Conservation (phyloP, 2,329 filamentous ascomycete genomes). For the Apiospora saccharicola region DNA sequence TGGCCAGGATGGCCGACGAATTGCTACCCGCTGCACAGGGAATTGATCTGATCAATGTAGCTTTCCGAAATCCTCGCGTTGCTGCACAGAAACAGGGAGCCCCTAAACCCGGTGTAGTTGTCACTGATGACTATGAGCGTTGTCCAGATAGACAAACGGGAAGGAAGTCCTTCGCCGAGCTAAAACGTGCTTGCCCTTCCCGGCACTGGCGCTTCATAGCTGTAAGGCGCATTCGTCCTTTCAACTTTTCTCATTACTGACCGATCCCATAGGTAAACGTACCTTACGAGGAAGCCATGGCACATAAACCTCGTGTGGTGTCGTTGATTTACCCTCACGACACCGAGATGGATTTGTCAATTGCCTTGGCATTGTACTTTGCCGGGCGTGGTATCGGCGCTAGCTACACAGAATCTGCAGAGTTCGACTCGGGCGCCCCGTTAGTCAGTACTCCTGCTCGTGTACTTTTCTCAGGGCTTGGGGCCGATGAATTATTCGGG, state of each 20-base stretch:
- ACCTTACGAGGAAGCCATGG: constrained; percentile 76
- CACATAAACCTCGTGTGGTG: constrained; percentile 74
- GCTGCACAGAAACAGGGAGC: constrained; percentile 60
- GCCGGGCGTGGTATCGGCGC: constrained; percentile 77
- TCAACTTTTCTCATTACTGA: background rate
- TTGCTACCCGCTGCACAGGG: constrained; percentile 71
- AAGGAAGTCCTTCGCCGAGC: constrained; percentile 78
- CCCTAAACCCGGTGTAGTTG: constrained; percentile 31
- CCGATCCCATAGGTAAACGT: constrained; percentile 69
- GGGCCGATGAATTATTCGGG: constrained; percentile 95
- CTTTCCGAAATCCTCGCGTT: constrained; percentile 90
- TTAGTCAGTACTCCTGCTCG: constrained; percentile 69
- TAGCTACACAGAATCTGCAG: constrained; percentile 45
- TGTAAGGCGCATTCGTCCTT: constrained; percentile 49
- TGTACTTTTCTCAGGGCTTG: constrained; percentile 89
- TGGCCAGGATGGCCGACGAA: constrained; percentile 83
- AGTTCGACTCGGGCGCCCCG: constrained; percentile 34
- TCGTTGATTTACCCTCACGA: constrained; percentile 90
- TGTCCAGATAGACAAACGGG: constrained; percentile 94
- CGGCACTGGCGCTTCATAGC: constrained; percentile 85
- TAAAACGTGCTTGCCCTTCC: constrained; percentile 71
- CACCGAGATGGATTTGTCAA: constrained; percentile 98
- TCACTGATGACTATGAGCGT: constrained; percentile 69
- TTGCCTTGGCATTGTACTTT: constrained; percentile 93
- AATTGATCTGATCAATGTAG: constrained; percentile 93